Conservation (phyloP, 768 basidiomycete genomes). For the Pleurotus pulmonarius region DNA sequence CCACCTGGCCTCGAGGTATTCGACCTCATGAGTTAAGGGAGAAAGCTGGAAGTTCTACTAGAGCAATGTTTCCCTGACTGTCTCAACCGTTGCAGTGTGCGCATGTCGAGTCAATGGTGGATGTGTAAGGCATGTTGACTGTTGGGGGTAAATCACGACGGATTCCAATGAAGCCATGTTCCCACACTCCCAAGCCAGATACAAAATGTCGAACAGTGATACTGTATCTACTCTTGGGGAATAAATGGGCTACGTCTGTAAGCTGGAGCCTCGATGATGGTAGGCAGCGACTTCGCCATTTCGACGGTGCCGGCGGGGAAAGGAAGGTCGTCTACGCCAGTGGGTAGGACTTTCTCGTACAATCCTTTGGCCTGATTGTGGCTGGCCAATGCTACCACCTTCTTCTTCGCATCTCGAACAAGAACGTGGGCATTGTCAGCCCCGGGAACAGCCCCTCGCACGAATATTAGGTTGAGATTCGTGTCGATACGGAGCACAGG, state of each 20-base stretch:
- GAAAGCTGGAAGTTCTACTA: background rate
- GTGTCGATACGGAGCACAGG: constrained; percentile 86
- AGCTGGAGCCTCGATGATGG: constrained; percentile 66
- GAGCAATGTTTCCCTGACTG: background rate
- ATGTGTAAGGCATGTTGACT: background rate
- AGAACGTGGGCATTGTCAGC: constrained; percentile 84
- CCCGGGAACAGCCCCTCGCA: constrained; percentile 90
- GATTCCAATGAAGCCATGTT: background rate
- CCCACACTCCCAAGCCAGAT: background rate
- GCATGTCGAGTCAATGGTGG: background rate
- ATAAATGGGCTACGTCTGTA: constrained; percentile 77
- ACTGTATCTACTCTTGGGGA: constrained; percentile 53
- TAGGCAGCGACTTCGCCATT: constrained; percentile 63
- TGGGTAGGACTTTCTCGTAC: constrained; percentile 76
- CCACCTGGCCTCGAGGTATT: background rate
- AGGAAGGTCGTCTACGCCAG: constrained; percentile 80
- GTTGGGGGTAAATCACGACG: no score
- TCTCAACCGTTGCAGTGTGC: no score
- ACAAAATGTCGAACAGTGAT: constrained; percentile 7
- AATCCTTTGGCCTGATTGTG: constrained; percentile 69
- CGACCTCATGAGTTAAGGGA: constrained; percentile 1
- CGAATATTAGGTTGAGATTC: constrained; percentile 81
- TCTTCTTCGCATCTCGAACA: constrained; percentile 89
- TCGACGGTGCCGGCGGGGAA: constrained; percentile 89
- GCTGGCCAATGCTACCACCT: constrained; percentile 54